These are phyloP conservation scores for Trichosanthes cucumerina DNA, from an alignment of 306 rosid species.

Conservation along the genomic window DNA sequence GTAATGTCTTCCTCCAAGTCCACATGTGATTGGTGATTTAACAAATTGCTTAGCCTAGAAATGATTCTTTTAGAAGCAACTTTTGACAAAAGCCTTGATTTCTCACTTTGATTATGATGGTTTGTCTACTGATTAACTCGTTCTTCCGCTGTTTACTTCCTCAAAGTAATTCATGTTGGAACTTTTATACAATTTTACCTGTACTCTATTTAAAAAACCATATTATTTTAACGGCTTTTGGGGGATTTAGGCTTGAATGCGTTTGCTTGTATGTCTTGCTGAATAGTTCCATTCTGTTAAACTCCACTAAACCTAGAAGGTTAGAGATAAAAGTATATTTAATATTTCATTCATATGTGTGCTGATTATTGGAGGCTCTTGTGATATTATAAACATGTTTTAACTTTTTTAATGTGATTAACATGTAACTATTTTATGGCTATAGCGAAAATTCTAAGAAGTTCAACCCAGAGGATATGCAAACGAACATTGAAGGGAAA, in stretches of 20 bases:
- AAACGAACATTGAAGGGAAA: slow-evolving; percentile 48
- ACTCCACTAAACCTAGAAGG: not conserved
- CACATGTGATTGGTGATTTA: too few relatives aligned
- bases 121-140: not conserved
- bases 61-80: too few relatives aligned
- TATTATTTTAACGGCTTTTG: not conserved
- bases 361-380: not conserved
- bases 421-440: not conserved
- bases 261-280: too few relatives aligned
- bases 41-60: too few relatives aligned
- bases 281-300: not conserved
- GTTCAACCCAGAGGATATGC: slow-evolving; percentile 62
- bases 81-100: not conserved
- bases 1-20: too few relatives aligned
- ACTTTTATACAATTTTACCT: not conserved
- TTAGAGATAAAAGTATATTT: not conserved
- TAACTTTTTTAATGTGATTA: not conserved
- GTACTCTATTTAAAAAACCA: not conserved
- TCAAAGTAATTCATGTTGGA: not conserved
- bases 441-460: slow-evolving; percentile 65
- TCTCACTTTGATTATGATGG: not conserved
- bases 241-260: not conserved
- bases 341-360: not conserved
- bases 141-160: not conserved
- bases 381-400: not conserved